Evolutionary conservation across 345 rosid genomes (phyloP).

Genomic region (Erodium maritimum): DNA sequence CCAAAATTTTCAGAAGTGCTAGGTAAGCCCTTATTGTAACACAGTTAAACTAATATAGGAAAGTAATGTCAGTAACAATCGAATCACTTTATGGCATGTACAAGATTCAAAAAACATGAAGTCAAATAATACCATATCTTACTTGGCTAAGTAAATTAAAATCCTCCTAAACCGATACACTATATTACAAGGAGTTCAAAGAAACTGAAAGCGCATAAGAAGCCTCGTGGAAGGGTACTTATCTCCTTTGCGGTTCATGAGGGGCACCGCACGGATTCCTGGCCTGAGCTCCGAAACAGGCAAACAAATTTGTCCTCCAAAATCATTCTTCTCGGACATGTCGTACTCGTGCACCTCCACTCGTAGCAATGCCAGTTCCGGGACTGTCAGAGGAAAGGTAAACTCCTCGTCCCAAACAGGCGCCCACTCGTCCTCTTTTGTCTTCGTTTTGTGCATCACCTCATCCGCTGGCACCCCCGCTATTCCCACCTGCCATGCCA

Average conservation of each 20-base stretch:
- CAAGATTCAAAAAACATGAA: neutral
- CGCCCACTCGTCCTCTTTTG: slow-evolving; percentile 28
- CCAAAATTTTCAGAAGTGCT: no score
- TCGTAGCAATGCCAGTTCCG: slow-evolving; percentile 33
- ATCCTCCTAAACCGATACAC: neutral
- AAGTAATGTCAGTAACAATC: no score
- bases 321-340: slow-evolving; percentile 39
- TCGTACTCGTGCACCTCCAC: slow-evolving; percentile 40
- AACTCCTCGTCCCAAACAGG: slow-evolving; percentile 40
- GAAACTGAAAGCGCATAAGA: slow-evolving; percentile 38
- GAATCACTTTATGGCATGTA: neutral
- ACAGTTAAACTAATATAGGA: no score
- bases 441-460: slow-evolving; percentile 12
- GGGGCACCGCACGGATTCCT: slow-evolving; percentile 48
- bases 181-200: neutral
- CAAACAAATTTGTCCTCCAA: slow-evolving; percentile 44
- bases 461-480: slow-evolving; percentile 40
- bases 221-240: slow-evolving; percentile 35
- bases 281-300: slow-evolving; percentile 43
- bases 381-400: slow-evolving; percentile 34
- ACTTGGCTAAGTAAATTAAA: no score
- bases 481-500: slow-evolving; percentile 32
- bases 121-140: no score
- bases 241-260: slow-evolving; percentile 28
- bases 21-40: no score